phyloP scores from a whole-genome alignment of 2,329 filamentous ascomycete species.

The Nemania sp. region DNA sequence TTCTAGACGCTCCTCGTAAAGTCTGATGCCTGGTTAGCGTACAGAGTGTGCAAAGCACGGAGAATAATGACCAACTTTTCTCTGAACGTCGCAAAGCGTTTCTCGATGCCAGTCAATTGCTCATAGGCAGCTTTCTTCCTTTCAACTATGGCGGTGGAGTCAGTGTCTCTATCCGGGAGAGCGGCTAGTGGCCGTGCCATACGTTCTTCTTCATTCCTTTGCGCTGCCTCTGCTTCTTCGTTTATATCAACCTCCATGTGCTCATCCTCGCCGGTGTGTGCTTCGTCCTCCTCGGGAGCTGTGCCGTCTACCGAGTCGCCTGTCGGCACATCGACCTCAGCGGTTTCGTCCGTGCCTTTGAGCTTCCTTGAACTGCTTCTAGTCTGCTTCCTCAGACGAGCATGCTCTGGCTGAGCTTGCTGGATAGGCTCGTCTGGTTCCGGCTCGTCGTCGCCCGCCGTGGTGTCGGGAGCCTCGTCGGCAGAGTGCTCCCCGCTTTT shows the following conservation, averaged over 20 bases:
- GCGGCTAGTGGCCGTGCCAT: constrained; percentile 39
- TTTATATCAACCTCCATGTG: constrained; percentile 58
- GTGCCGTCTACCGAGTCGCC: constrained; percentile 42
- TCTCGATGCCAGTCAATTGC: constrained; percentile 78
- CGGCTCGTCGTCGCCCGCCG: constrained; percentile 28
- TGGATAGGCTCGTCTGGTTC: constrained; percentile 27
- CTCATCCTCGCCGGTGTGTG: constrained; percentile 58
- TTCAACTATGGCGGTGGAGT: constrained; percentile 59
- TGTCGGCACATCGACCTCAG: constrained; percentile 26
- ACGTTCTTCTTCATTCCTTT: constrained; percentile 68
- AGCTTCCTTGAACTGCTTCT: constrained; percentile 43
- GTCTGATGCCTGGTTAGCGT: constrained; percentile 50
- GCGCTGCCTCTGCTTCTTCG: constrained; percentile 61
- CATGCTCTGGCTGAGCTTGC: constrained; percentile 31
- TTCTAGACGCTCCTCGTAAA: constrained; percentile 86
- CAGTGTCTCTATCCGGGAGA: constrained; percentile 30
- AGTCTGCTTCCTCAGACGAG: constrained; percentile 37
- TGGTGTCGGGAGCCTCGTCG: constrained; percentile 35
- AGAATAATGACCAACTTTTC: constrained; percentile 61
- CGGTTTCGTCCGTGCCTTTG: constrained; percentile 33
- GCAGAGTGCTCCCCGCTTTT: constrained; percentile 40
- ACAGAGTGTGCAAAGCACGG: constrained; percentile 19
- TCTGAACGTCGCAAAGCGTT: constrained; percentile 83
- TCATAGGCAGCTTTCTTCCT: constrained; percentile 80
- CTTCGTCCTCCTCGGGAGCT: constrained; percentile 45